Conservation (phyloP, 257 asterid genomes). For the Gynochthodes officinalis region DNA sequence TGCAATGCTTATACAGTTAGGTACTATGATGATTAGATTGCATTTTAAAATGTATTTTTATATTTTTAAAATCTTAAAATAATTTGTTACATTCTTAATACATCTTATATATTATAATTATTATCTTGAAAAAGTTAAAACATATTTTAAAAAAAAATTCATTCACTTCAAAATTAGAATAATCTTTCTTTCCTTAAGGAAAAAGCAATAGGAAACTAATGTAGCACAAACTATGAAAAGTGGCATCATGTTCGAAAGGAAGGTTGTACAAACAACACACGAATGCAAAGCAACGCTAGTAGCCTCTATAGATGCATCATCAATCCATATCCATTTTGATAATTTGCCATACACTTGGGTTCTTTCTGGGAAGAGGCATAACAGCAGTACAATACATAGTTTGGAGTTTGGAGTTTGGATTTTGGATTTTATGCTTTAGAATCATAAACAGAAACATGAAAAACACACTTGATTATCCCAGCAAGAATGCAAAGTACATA, state of each 20-base stretch:
- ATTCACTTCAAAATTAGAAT: background rate
- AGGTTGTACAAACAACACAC: background rate
- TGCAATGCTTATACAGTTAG: no score
- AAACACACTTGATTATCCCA: background rate
- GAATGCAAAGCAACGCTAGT: background rate
- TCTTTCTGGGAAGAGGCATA: no score
- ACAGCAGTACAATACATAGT: no score
- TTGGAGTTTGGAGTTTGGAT: background rate
- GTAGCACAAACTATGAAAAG: slow-evolving; percentile 30
- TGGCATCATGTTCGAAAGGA: slow-evolving; percentile 23
- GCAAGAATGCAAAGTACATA: slow-evolving; percentile 3
- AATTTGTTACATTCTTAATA: no score
- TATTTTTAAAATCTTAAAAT: no score
- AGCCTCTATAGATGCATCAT: background rate
- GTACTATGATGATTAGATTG: no score
- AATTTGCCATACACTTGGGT: no score
- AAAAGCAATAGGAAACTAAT: slow-evolving; percentile 21
- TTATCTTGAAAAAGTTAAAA: no score
- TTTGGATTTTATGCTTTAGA: background rate
- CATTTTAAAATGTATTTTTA: no score
- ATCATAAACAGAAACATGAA: background rate
- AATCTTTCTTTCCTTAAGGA: slow-evolving; percentile 8
- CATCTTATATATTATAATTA: no score
- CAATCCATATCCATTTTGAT: background rate
- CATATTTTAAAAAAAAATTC: no score